phyloP scores from a whole-genome alignment of 805 yeast species.

The Wickerhamomyces subpelliculosus region DNA sequence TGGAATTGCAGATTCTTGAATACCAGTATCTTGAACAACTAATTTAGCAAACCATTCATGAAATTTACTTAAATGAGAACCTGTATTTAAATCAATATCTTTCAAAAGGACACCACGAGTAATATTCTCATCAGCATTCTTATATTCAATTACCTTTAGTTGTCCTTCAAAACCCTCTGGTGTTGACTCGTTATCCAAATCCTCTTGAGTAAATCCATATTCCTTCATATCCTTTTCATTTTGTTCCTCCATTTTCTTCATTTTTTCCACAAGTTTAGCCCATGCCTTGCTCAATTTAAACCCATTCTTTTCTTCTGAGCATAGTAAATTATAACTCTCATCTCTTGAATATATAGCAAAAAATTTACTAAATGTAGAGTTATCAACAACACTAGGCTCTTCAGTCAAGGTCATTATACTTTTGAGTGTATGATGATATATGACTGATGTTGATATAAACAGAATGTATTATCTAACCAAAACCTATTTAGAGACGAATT shows the following conservation, averaged over 20 bases:
- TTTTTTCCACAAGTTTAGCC: slow-evolving; percentile 7
- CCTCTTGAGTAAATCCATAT: slow-evolving; percentile 2
- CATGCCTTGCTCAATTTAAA: slow-evolving; percentile 24
- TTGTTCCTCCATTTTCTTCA: neutral
- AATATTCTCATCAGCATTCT: slow-evolving; percentile 23
- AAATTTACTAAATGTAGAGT: slow-evolving; percentile 33
- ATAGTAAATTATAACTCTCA: slow-evolving; percentile 10
- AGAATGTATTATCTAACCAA: no score
- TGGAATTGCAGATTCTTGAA: slow-evolving; percentile 18
- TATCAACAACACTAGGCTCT: slow-evolving; percentile 9
- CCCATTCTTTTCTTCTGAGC: slow-evolving; percentile 26
- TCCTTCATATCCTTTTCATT: neutral
- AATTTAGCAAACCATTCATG: slow-evolving; percentile 33
- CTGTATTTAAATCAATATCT: slow-evolving; percentile 23
- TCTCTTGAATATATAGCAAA: slow-evolving; percentile 31
- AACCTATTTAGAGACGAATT: no score
- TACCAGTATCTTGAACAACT: slow-evolving; percentile 28
- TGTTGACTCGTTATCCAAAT: slow-evolving; percentile 1
- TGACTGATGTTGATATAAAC: no score
- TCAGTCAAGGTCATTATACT: slow-evolving; percentile 2
- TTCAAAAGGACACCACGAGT: slow-evolving; percentile 32
- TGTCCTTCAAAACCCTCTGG: slow-evolving; percentile 14
- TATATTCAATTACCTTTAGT: slow-evolving; percentile 27
- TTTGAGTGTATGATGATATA: neutral
- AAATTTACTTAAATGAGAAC: slow-evolving; percentile 10